Base-by-base conservation (phyloP, 2,329 filamentous ascomycete species). In the Xylaria sp. region DNA sequence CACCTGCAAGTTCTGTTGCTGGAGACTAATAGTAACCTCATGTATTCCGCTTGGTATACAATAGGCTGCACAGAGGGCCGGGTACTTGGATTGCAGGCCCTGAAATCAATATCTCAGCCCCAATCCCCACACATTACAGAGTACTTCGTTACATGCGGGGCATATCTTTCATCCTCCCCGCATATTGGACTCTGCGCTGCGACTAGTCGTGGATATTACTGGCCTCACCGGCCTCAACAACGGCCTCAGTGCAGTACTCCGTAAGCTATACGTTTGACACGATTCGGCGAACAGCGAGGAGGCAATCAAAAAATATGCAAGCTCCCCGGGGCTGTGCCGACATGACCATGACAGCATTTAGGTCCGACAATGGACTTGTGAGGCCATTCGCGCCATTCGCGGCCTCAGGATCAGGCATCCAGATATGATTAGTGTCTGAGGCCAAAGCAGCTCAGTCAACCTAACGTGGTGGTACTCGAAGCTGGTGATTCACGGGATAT, bases 191-290 rank as follows among this genome's bases (percentile, higher is more conserved):
- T 41, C 28, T 8, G 10, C 30, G 30, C 41, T 43, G n/a, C 9
- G 36, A 60, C 9, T 56, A 32, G 23, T 15, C 28, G 12, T 32
- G 5, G 10, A 32, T 43, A 18, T 43, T 58, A 10, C n/a, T 60
- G 55, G 53, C 63, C 50, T 60, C 36, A 28, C 23, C 9, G 41
- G 63, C 45, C 52, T 59, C 59, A 48, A 12, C 36, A 45, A 25
- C 15, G 25, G 57, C 28, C 23, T 60, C 53, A 32, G 23, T 48
- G 48, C 57, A 43, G n/a, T 34, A 36, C 32, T 53, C 66, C 62
- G 66, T 68, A 59, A 55, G 53, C 28, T 23, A 10, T 43, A 66
- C 62, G 66, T 68, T 58, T 62, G n/a, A 23, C 28, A 8, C n/a
- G 28, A 48, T 25, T 32, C 23, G 9, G 23, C 15, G 23, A 30